A percentile compares a stretch with the other conserved stretches of the same genome.
phyloP scores from a whole-genome alignment of 2,329 filamentous ascomycete species.

The Colletotrichum orbiculare region DNA sequence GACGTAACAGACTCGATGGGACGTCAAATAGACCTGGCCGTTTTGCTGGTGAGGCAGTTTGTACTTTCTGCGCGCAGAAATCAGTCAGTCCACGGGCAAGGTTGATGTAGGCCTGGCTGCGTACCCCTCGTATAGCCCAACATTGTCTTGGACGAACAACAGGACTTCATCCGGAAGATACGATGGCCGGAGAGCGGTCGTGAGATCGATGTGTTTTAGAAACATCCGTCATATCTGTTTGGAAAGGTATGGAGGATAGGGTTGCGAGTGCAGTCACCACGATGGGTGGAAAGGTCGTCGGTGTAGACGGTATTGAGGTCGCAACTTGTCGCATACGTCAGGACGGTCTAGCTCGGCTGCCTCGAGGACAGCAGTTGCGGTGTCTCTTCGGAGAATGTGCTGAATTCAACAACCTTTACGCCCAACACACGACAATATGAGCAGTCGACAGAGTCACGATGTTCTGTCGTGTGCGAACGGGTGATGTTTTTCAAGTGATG shows the following conservation, averaged over 20 bases:
- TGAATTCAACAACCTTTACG: background rate
- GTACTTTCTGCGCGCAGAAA: slow-evolving; percentile 76
- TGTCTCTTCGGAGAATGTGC: slow-evolving; percentile 6
- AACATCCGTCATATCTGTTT: slow-evolving; percentile 83
- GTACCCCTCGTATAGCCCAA: slow-evolving; percentile 97
- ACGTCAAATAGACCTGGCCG: slow-evolving; percentile 95
- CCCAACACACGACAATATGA: background rate
- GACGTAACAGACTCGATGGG: slow-evolving; percentile 94
- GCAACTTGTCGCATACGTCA: slow-evolving; percentile 27
- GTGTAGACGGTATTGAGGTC: slow-evolving; percentile 1
- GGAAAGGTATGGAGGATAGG: slow-evolving; percentile 5
- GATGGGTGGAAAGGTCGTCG: slow-evolving; percentile 6
- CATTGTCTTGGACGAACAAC: slow-evolving; percentile 96
- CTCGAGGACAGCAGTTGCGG: background rate
- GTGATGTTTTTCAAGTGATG: slow-evolving; percentile 2
- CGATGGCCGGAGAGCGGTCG: slow-evolving; percentile 92
- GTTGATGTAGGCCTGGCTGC: slow-evolving; percentile 44
- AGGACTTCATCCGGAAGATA: slow-evolving; percentile 94
- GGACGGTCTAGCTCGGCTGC: slow-evolving; percentile 14
- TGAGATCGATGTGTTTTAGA: slow-evolving; percentile 94
- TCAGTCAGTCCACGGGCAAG: background rate
- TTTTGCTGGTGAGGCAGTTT: slow-evolving; percentile 95
- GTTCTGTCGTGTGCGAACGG: too few relatives aligned
- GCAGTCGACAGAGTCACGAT: too few relatives aligned
- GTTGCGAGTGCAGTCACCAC: slow-evolving; percentile 11